phyloP scores from a whole-genome alignment of 306 rosid species.

The Vicia faba region DNA sequence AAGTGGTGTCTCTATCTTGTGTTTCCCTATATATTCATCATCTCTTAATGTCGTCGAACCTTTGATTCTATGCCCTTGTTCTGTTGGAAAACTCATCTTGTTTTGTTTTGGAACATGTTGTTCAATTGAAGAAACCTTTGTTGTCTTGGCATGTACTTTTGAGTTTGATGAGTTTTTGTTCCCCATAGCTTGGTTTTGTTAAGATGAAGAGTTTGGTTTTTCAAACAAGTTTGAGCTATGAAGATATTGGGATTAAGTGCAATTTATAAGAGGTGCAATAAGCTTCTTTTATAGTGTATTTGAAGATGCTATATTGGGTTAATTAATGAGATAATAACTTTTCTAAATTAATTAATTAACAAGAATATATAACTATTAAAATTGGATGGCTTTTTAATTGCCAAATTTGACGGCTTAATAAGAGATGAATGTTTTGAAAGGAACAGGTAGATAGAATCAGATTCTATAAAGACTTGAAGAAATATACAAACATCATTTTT shows the following conservation, averaged over 20 bases:
- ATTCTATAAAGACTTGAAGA: constrained; percentile 34
- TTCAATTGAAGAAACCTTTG: constrained; percentile 18
- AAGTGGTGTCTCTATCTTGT: background rate
- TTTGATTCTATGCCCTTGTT: background rate
- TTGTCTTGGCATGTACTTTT: constrained; percentile 1
- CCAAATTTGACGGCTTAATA: constrained; percentile 22
- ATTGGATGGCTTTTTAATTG: constrained; percentile 7
- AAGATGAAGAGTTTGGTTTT: constrained; percentile 20
- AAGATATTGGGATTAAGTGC: constrained; percentile 19
- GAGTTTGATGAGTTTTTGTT: constrained; percentile 35
- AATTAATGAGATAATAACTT: background rate
- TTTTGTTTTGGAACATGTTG: constrained; percentile 10
- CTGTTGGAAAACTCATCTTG: background rate
- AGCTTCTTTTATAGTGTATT: constrained; percentile 40
- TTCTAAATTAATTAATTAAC: background rate
- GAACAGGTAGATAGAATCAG: constrained; percentile 36
- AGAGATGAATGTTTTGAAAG: background rate
- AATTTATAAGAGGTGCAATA: background rate
- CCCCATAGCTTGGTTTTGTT: constrained; percentile 30
- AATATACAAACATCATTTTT: background rate
- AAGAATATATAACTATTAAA: background rate
- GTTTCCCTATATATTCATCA: background rate
- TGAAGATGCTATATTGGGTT: background rate
- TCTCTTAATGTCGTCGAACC: background rate
- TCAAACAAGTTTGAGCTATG: constrained; percentile 10